Conservation (phyloP, 345 rosid species). For the Zanthoxylum bungeanum region DNA sequence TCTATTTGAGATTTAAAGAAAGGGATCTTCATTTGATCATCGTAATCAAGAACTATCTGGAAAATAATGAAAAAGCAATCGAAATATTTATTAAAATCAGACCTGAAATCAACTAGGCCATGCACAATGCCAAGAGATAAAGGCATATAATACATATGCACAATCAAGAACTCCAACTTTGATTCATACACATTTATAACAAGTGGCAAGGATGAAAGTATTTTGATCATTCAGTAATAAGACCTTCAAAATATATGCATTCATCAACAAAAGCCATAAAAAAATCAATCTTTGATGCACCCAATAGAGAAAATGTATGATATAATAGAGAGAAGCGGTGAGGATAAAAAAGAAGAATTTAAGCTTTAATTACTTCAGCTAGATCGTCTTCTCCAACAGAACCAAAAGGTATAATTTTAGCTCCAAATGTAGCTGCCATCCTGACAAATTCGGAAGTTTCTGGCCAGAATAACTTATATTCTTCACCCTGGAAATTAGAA, state of each 20-base stretch:
- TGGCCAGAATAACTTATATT: slow-evolving; percentile 75
- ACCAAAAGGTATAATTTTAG: slow-evolving; percentile 75
- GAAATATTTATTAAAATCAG: not conserved
- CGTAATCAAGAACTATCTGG: slow-evolving; percentile 41
- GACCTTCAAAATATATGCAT: not conserved
- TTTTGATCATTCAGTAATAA: not conserved
- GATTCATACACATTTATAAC: too few species aligned
- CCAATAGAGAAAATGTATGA: not conserved
- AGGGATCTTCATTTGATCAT: slow-evolving; percentile 51
- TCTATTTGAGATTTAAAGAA: slow-evolving; percentile 22
- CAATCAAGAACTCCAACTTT: not conserved
- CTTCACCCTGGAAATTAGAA: slow-evolving; percentile 54
- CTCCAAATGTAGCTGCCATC: slow-evolving; percentile 78
- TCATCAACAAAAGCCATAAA: not conserved
- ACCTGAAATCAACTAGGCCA: not conserved
- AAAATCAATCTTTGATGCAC: not conserved
- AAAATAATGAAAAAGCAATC: not conserved
- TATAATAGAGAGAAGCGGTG: not conserved
- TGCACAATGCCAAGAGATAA: not conserved
- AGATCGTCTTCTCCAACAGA: slow-evolving; percentile 81
- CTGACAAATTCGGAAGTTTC: slow-evolving; percentile 73
- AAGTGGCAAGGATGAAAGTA: not conserved
- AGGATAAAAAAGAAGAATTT: not conserved
- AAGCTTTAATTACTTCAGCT: slow-evolving; percentile 40
- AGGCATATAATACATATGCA: not conserved